Base-by-base conservation (phyloP, 148 eudicot genomes). In the Gaultheria prostrata region DNA sequence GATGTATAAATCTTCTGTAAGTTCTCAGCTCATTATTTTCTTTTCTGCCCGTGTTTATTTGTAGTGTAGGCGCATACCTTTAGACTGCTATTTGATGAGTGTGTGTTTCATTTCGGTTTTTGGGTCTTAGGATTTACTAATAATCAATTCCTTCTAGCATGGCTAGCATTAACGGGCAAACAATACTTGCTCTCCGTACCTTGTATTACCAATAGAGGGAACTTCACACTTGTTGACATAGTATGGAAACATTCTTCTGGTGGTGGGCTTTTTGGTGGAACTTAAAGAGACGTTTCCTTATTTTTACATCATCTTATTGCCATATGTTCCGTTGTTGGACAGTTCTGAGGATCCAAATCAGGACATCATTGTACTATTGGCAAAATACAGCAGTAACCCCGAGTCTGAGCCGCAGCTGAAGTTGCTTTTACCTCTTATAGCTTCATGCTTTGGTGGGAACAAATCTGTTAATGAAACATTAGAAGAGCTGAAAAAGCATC, bases 341-440 rank as follows among this genome's bases (percentile, higher is more conserved):
- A 32, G 80, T 78, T 54, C 65, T 78, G 45, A 78, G 46, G 46
- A 78, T 78, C 67, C 65, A 32, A 21, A 53, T 78, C 24, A 17
- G 28, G 80, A 54, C 67, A 30, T 78, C 45, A 78, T 11, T 6
- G 4, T 39, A 13, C 59, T 49, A 9, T 77, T 77, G 39, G 88
- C 88, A 75, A 92, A 88, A 85, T 92, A 92, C 90, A 88, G 91
- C 88, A 85, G 86, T 33, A 85, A 87, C 56, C 96, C 95, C 8
- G 91, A 94, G 83, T 87, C 95, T 45, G 93, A 94, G 85, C 86
- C 98, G 73, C 91, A 85, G 83, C 87, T 95, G 87, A 91, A 93
- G 88, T 76, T 30, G 63, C 91, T 95, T 85, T 85, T 95, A 85
- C 96, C 98, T 51, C 90, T 91, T 57, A 94, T 95, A 84, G 81